A percentile compares a stretch with the other conserved stretches of the same genome.
Evolutionary conservation across 176 grass and related monocot genomes (phyloP).

Genomic region (Eragrostis nindensis): DNA sequence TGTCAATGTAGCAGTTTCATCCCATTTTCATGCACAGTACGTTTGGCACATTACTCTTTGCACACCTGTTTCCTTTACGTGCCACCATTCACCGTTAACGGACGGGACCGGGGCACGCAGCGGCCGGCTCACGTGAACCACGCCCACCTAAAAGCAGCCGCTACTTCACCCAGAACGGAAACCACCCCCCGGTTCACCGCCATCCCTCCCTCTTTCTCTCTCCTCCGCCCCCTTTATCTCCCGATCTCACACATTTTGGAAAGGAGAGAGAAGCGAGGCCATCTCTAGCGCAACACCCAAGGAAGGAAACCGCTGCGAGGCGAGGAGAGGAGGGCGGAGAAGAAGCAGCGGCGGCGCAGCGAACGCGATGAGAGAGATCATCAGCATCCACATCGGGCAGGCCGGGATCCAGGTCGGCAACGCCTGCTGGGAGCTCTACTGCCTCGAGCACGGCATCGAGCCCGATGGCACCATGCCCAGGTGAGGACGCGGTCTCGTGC

Average conservation of each 20-base stretch:
- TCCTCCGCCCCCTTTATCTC: constrained; percentile 47
- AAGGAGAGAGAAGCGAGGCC: constrained; percentile 35
- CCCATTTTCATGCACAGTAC: too few relatives aligned
- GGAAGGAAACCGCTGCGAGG: constrained; percentile 23
- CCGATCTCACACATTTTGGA: constrained; percentile 56
- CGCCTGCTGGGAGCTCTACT: constrained; percentile 96
- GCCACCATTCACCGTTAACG: not conserved
- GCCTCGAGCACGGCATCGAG: constrained; percentile 90
- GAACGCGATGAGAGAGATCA: constrained; percentile 87
- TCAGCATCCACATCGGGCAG: constrained; percentile 94
- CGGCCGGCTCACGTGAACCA: constrained; percentile 35
- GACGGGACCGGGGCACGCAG: not conserved
- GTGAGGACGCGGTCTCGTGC: not conserved
- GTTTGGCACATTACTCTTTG: too few relatives aligned
- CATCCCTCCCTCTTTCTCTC: constrained; percentile 1
- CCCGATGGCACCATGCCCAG: constrained; percentile 86
- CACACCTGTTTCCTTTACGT: not conserved
- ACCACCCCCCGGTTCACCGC: not conserved
- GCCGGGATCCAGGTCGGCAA: constrained; percentile 94
- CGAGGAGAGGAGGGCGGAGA: not conserved
- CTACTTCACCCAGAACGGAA: constrained; percentile 5
- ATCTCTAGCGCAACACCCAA: not conserved
- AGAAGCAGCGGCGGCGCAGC: not conserved
- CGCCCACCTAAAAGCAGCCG: constrained; percentile 40
- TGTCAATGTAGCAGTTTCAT: too few relatives aligned